Base-by-base conservation (phyloP, 352 stramenopile genomes). In the Discostella stelligera region DNA sequence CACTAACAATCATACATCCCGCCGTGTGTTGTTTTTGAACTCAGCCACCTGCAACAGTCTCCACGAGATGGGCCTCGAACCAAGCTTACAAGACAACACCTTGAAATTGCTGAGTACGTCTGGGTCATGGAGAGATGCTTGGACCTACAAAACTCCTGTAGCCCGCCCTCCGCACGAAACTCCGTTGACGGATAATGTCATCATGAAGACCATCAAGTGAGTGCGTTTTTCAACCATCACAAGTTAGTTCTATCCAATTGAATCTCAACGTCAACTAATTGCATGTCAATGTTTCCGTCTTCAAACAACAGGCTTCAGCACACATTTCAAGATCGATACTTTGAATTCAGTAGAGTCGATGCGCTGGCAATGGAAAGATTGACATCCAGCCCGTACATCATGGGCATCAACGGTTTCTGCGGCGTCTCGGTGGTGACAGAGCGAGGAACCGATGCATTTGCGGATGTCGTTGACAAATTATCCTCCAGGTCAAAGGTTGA, bases 41-140 rank as follows among this genome's bases (percentile, higher is more conserved):
- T 39, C 14, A 81, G 73, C 77, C 0, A 83, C 64, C 23, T 85
- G 79, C 48, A 82, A 82, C 61, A 65, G 20, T 54, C 48, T 83
- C 55, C 79, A 85, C 50, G 79, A 79, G 46, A 76, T 74, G 69
- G 74, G 70, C 18, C 64, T 85, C 25, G 21, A 21, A 10, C 21
- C 56, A 30, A 50, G 66, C 21, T 52, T 74, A 14, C 20, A 68
- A 0, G 44, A 74, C 23, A 49, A 66, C 16, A 59, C 66, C 5
- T 67, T 79, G 63, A 46, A n/a, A 59, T 55, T 89, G 32, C 37
- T 89, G n/a, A 81, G 69, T 41, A 80, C 63, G 32, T 65, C 49
- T 60, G 84, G 84, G 37, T 86, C 62, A 55, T 90, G 84, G 84
- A 76, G 84, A 74, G 80, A 79, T 62, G 77, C 82, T 32, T 90